These are phyloP conservation scores for Diaporthe ampelina DNA, from an alignment of 2,329 filamentous ascomycete species.

Conservation along the genomic window DNA sequence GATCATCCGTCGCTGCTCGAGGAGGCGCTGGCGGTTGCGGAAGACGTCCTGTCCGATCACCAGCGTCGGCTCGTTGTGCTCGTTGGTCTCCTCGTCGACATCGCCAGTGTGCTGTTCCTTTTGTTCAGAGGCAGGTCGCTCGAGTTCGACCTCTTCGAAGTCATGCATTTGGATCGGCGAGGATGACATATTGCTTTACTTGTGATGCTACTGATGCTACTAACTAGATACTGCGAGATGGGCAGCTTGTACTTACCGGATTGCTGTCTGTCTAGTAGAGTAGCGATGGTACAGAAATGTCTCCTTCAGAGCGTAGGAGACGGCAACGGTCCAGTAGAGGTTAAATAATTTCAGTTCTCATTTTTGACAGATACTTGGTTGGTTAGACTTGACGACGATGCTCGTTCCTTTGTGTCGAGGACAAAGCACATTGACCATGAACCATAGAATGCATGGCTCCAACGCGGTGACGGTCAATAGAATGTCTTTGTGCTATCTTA, in stretches of 20 bases:
- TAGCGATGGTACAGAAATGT: neutral
- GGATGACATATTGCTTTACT: neutral
- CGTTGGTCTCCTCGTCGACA: neutral
- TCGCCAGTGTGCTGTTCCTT: neutral
- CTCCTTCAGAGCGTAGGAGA: too few species aligned
- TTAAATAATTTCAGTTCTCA: neutral
- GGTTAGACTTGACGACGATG: neutral
- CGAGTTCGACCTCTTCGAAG: neutral
- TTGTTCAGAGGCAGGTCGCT: neutral
- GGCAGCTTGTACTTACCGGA: neutral
- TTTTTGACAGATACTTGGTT: neutral
- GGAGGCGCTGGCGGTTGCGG: slow-evolving; percentile 8
- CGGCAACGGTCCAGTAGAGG: neutral
- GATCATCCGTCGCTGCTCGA: neutral
- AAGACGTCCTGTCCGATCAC: slow-evolving; percentile 3
- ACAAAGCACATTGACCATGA: neutral
- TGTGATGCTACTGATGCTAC: neutral
- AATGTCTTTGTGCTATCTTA: neutral
- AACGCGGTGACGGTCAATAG: neutral
- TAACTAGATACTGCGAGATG: neutral
- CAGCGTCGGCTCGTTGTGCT: neutral
- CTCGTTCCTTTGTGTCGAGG: neutral
- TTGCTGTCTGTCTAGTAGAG: neutral
- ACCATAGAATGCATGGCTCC: neutral
- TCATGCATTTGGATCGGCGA: neutral